A percentile compares a stretch with the other conserved stretches of the same genome.
These are phyloP conservation scores for Fraxinus angustifolia DNA, from an alignment of 305 asterid species.

Conservation along the genomic window DNA sequence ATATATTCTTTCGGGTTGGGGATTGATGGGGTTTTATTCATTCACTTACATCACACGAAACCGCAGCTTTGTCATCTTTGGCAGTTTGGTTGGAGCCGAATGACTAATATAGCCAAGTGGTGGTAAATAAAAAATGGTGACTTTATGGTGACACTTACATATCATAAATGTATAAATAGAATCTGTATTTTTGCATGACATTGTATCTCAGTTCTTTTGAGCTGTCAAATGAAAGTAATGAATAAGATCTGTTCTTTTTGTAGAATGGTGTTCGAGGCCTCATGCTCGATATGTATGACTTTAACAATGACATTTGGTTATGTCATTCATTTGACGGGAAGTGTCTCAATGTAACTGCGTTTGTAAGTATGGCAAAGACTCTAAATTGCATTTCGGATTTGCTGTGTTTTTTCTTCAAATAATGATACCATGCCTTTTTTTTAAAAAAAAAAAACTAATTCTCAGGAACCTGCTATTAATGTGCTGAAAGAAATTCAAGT, in stretches of 20 bases:
- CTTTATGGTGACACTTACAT: background rate
- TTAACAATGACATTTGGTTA: slow-evolving; percentile 78
- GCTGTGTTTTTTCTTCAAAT: background rate
- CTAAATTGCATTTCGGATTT: background rate
- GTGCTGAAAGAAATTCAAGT: slow-evolving; percentile 62
- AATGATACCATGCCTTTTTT: background rate
- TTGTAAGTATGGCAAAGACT: slow-evolving; percentile 50
- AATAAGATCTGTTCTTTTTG: slow-evolving; percentile 4
- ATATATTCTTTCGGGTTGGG: background rate
- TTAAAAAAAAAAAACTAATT: background rate
- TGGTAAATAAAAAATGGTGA: background rate
- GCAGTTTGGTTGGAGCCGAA: background rate
- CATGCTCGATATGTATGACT: slow-evolving; percentile 95
- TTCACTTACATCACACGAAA: background rate
- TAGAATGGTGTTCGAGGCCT: slow-evolving; percentile 98
- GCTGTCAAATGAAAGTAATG: background rate
- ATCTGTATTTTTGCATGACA: background rate
- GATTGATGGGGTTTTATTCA: background rate
- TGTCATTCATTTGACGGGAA: slow-evolving; percentile 73
- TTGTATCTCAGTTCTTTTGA: background rate
- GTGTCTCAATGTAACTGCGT: slow-evolving; percentile 77
- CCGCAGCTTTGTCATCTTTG: background rate
- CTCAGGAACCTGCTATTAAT: slow-evolving; percentile 80
- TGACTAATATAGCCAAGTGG: background rate
- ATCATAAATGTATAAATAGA: background rate